These are phyloP conservation scores for Laguncularia racemosa DNA, from an alignment of 345 rosid genomes.

Conservation along the genomic window DNA sequence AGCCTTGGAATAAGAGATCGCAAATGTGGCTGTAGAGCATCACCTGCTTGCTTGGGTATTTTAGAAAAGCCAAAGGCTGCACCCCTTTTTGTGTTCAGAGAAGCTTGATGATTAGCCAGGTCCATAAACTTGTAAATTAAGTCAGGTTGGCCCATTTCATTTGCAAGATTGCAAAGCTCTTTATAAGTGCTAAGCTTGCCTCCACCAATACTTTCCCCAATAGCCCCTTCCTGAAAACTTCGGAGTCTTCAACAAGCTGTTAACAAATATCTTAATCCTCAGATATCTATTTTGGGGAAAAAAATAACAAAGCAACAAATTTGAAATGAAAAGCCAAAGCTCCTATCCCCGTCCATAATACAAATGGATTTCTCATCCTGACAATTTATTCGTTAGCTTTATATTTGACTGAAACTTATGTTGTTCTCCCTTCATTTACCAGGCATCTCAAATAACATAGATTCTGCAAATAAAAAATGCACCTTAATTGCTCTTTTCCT, in stretches of 20 bases:
- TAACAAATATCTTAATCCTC: constrained; percentile 14
- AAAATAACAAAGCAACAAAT: too few relatives aligned
- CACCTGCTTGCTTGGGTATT: constrained; percentile 98
- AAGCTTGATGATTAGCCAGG: constrained; percentile 89
- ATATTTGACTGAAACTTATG: too few relatives aligned
- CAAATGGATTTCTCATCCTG: too few relatives aligned
- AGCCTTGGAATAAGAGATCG: constrained; percentile 76
- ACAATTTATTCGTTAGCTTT: too few relatives aligned
- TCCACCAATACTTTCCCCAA: constrained; percentile 79
- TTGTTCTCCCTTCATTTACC: too few relatives aligned
- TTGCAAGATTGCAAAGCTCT: constrained; percentile 91
- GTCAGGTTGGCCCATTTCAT: constrained; percentile 99
- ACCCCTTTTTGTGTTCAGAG: constrained; percentile 86
- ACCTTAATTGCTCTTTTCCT: constrained; percentile 96
- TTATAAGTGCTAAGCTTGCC: constrained; percentile 93
- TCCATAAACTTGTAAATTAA: constrained; percentile 95
- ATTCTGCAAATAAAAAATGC: constrained; percentile 5
- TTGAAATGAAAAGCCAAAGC: too few relatives aligned
- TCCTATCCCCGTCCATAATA: too few relatives aligned
- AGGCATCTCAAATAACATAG: too few relatives aligned
- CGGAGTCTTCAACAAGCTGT: constrained; percentile 84
- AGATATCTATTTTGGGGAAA: constrained; percentile 1
- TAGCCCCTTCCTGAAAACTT: constrained; percentile 91
- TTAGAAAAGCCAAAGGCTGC: constrained; percentile 98
- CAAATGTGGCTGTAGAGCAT: constrained; percentile 89